These are phyloP conservation scores for Hyaloscypha bicolor DNA, from an alignment of 495 filamentous ascomycete species.

Conservation along the genomic window DNA sequence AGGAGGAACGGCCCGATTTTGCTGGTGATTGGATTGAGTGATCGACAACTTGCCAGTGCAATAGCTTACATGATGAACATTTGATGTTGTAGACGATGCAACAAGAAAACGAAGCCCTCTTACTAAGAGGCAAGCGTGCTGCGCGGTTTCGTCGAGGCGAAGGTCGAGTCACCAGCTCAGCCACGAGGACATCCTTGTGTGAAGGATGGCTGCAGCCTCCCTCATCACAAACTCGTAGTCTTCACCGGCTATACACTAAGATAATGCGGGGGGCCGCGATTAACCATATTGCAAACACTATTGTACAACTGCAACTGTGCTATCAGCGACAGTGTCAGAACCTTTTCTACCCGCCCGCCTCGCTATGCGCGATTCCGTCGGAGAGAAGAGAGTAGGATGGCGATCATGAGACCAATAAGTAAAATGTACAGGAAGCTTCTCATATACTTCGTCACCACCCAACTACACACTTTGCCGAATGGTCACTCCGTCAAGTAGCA, in stretches of 20 bases:
- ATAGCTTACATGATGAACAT: neutral
- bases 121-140: neutral
- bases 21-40: neutral
- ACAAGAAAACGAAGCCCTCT: neutral
- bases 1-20: neutral
- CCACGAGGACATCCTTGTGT: constrained; percentile 2
- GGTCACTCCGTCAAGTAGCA: neutral
- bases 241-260: neutral
- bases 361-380: constrained; percentile 10
- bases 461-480: constrained; percentile 1
- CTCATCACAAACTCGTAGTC: neutral
- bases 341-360: constrained; percentile 4
- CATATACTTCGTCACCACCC: neutral
- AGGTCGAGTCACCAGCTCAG: neutral
- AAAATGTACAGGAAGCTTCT: constrained; percentile 23
- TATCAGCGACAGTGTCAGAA: constrained; percentile 1
- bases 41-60: neutral
- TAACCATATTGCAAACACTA: constrained; percentile 20
- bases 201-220: neutral
- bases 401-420: constrained; percentile 7
- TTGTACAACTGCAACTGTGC: constrained; percentile 19
- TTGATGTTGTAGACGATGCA: neutral
- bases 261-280: neutral
- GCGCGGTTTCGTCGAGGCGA: neutral
- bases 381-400: constrained; percentile 22